A percentile compares a stretch with the other conserved stretches of the same genome.
phyloP scores from a whole-genome alignment of 176 grass and related monocot species.

The Triticum timopheevii region DNA sequence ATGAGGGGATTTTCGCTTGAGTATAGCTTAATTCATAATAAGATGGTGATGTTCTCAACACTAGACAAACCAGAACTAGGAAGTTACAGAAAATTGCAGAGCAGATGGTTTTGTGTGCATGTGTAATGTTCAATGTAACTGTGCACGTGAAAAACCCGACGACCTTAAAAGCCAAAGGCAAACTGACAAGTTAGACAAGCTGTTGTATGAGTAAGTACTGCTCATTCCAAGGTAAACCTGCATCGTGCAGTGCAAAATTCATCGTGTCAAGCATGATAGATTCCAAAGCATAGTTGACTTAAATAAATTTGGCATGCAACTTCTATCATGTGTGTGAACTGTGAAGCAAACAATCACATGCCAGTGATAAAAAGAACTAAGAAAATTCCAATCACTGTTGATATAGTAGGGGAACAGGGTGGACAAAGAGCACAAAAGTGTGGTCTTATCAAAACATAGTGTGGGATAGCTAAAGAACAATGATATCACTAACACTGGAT shows the following conservation, averaged over 20 bases:
- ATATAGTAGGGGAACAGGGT: not conserved
- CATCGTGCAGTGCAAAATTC: not conserved
- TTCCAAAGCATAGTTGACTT: not conserved
- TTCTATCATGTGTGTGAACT: not conserved
- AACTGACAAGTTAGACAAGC: not conserved
- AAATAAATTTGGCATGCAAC: constrained; percentile 11
- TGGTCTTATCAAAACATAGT: not conserved
- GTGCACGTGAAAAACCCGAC: not conserved
- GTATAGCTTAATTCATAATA: constrained; percentile 8
- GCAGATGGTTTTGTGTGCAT: not conserved
- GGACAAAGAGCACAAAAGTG: not conserved
- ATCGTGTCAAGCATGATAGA: not conserved
- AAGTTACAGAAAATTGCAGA: not conserved
- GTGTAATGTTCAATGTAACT: not conserved
- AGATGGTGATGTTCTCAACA: not conserved
- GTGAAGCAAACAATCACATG: not conserved
- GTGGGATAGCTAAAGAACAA: constrained; percentile 4
- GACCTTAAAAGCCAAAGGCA: not conserved
- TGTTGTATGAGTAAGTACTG: not conserved
- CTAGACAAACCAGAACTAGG: constrained; percentile 2
- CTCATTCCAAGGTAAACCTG: not conserved
- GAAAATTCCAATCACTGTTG: not conserved
- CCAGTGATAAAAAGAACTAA: not conserved
- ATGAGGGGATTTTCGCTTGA: not conserved
- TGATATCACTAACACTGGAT: not conserved